Evolutionary conservation across 1,284 basidiomycete genomes (phyloP).

Genomic region (Trametes versicolor): DNA sequence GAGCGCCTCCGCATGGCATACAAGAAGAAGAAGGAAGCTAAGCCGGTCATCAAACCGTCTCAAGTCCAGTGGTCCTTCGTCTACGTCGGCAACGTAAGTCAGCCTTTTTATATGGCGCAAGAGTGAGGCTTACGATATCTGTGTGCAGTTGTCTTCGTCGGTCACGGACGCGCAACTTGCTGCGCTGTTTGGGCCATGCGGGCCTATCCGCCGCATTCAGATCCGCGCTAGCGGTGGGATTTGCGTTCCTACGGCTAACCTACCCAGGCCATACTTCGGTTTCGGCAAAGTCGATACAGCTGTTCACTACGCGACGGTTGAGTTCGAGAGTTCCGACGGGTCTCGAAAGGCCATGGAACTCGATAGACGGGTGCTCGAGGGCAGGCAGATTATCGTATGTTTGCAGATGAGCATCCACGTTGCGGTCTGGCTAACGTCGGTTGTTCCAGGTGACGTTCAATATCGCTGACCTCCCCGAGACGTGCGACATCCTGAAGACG

Average conservation of each 20-base stretch:
- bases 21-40: constrained; percentile 33
- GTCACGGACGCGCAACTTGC: constrained; percentile 50
- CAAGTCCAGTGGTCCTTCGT: constrained; percentile 45
- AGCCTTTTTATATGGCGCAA: constrained; percentile 3
- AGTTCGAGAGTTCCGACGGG: constrained; percentile 48
- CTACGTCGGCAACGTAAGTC: constrained; percentile 70
- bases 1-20: constrained; percentile 27
- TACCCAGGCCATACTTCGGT: constrained; percentile 27
- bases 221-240: constrained; percentile 60
- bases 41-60: constrained; percentile 8
- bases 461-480: constrained; percentile 62
- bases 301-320: constrained; percentile 60
- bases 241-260: constrained; percentile 44
- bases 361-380: constrained; percentile 50
- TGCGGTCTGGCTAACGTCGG: constrained; percentile 31
- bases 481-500: constrained; percentile 50
- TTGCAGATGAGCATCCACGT: constrained; percentile 39
- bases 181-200: constrained; percentile 53
- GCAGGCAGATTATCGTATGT: constrained; percentile 54
- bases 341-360: constrained; percentile 53
- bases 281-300: constrained; percentile 44
- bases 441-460: constrained; percentile 48
- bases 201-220: constrained; percentile 50
- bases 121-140: constrained; percentile 2
- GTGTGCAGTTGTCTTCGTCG: constrained; percentile 42